A percentile compares a stretch with the other conserved stretches of the same genome.
phyloP scores from a whole-genome alignment of 2,329 filamentous ascomycete species.

The Xylariaceae sp. region DNA sequence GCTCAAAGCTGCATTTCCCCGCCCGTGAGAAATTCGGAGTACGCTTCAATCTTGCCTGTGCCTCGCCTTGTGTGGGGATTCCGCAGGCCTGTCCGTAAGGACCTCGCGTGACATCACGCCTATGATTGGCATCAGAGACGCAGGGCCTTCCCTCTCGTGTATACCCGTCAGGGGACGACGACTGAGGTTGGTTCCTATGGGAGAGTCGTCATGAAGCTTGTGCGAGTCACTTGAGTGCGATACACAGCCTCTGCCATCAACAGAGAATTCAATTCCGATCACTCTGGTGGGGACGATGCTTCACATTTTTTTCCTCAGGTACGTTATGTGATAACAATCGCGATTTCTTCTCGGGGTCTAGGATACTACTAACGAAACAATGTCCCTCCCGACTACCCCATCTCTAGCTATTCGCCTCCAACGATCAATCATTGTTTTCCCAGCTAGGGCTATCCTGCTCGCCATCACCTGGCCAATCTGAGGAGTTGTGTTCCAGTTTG shows the following conservation, averaged over 20 bases:
- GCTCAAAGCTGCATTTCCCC: conserved; percentile 22
- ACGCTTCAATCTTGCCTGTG: conserved; percentile 65
- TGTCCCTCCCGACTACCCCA: background rate
- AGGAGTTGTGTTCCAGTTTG: background rate
- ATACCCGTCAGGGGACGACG: conserved; percentile 34
- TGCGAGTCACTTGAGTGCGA: conserved; percentile 87
- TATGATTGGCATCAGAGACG: conserved; percentile 91
- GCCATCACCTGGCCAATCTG: background rate
- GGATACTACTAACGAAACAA: conserved; percentile 31
- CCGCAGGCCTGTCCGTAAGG: conserved; percentile 70
- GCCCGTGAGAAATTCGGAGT: conserved; percentile 99
- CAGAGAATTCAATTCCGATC: conserved; percentile 81
- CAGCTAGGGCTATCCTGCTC: background rate
- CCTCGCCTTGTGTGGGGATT: conserved; percentile 38
- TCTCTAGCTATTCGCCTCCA: background rate
- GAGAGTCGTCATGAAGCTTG: conserved; percentile 93
- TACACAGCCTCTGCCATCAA: conserved; percentile 64
- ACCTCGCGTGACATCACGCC: conserved; percentile 74
- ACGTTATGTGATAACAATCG: conserved; percentile 20
- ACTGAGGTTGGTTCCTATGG: conserved; percentile 59
- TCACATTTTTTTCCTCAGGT: conserved; percentile 42
- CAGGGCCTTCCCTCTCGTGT: conserved; percentile 46
- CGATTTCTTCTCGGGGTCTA: conserved; percentile 10
- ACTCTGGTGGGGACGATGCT: conserved; percentile 79
- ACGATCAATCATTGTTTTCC: background rate